Evolutionary conservation across 1,139 yeast species (phyloP).

Genomic region (Wickerhamomyces sp.): DNA sequence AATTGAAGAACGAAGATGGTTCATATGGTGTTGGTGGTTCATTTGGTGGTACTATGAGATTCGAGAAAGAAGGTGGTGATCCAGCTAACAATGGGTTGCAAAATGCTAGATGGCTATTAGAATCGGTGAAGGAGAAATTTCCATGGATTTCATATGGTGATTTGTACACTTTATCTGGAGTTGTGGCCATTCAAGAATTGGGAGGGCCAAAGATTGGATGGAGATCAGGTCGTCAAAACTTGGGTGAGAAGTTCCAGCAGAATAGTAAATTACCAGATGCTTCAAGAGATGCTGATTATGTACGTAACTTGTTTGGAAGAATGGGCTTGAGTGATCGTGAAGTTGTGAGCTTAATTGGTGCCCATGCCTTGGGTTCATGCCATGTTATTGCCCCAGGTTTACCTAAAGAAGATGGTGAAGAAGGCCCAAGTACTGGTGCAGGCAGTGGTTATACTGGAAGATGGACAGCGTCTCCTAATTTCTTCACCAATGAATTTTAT

Average conservation of each 20-base stretch:
- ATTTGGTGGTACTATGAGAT: constrained; percentile 80
- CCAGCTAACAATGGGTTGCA: constrained; percentile 75
- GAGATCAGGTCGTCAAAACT: constrained; percentile 78
- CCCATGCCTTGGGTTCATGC: constrained; percentile 80
- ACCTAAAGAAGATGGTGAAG: constrained; percentile 16
- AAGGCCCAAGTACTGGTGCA: constrained; percentile 27
- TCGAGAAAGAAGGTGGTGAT: constrained; percentile 58
- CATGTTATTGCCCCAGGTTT: constrained; percentile 42
- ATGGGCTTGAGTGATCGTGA: constrained; percentile 81
- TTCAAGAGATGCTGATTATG: constrained; percentile 60
- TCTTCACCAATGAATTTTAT: constrained; percentile 80
- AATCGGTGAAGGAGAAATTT: constrained; percentile 53
- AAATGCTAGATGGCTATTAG: constrained; percentile 60
- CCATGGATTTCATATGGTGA: constrained; percentile 88
- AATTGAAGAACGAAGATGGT: constrained; percentile 49
- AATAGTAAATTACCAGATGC: constrained; percentile 85
- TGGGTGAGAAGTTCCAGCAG: constrained; percentile 43
- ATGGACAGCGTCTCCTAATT: constrained; percentile 89
- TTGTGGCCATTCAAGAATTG: constrained; percentile 77
- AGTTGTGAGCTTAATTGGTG: constrained; percentile 83
- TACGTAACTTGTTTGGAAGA: constrained; percentile 62
- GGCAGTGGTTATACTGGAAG: constrained; percentile 84
- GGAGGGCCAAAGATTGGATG: constrained; percentile 84
- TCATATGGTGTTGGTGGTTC: constrained; percentile 77
- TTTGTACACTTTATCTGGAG: constrained; percentile 85